Evolutionary conservation across 805 yeast genomes (phyloP), one percentile per base, ranked within the genome.

Genomic region (Jamesozyma jinghongensis): DNA sequence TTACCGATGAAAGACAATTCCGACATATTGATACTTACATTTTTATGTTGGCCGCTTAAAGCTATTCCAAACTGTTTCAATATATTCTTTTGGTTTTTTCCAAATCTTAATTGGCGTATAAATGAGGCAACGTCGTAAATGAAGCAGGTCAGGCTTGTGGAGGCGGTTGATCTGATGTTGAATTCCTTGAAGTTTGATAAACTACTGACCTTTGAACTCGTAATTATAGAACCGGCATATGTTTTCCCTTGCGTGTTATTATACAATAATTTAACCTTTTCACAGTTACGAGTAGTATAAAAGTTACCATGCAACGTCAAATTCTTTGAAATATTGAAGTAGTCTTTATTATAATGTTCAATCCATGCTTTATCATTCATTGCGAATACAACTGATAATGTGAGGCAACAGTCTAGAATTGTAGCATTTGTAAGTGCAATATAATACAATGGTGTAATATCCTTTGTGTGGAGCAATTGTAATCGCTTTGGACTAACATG

Each of bases 401-500:
- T 42, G 16, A 56, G 35, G 30, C 54, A 53, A 33, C 52, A 51
- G 33, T 56, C 59, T 22, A 53, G 27, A 5, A 49, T 29, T 19
- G 38, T 50, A 31, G 55, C 54, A 20, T 50, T 38, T 31, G 40
- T 43, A 18, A 56, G 17, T 7, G 36, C 26, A 5, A 48, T 40
- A 29, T 36, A 42, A 4, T 30, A 41, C 3, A 43, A 20, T n/a
- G 11, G 18, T 17, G 7, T 5, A n/a, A 19, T 18, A 17, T 25
- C 19, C 4, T 5, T 16, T 22, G 3, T 5, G n/a, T 14, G n/a
- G 13, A 19, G 19, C 10, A 42, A 12, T 22, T 45, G 46, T 17
- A 56, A 25, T 27, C 47, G 51, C 10, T 43, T 33, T 11, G 40
- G 18, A 22, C 44, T 49, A 8, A 56, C 38, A 36, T 47, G 49